Percentiles rank a stretch among this genome's conserved stretches.
phyloP scores from a whole-genome alignment of 202 grass and related monocot species.

The Tripidium arundinaceum region DNA sequence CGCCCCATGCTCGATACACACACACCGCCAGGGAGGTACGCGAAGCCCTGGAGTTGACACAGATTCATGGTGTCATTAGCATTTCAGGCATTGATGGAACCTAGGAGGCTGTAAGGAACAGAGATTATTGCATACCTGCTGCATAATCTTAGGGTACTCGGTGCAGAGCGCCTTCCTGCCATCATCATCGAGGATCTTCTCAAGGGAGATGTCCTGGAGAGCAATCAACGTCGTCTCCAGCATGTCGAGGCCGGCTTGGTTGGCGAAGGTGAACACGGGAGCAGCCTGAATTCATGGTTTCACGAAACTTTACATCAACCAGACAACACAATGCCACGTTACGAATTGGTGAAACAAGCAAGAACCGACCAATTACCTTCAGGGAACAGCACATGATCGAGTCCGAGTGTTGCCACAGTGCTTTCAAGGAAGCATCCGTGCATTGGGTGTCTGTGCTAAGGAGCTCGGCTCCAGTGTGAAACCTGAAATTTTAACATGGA shows the following conservation, averaged over 20 bases:
- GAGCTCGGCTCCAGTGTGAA: slow-evolving; percentile 38
- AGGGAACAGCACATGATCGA: no score
- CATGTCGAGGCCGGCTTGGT: slow-evolving; percentile 87
- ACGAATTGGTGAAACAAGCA: background rate
- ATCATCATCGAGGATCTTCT: slow-evolving; percentile 74
- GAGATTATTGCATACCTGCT: slow-evolving; percentile 39
- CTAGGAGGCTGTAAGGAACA: background rate
- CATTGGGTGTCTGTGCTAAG: slow-evolving; percentile 42
- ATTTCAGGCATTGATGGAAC: background rate
- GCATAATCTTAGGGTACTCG: slow-evolving; percentile 81
- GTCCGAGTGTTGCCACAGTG: no score
- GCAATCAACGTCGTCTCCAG: slow-evolving; percentile 79
- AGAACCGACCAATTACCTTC: slow-evolving; percentile 44
- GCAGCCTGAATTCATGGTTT: slow-evolving; percentile 49
- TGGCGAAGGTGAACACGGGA: slow-evolving; percentile 83
- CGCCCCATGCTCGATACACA: slow-evolving; percentile 94
- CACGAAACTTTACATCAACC: background rate
- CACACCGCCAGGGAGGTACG: slow-evolving; percentile 62
- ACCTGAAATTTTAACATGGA: no score
- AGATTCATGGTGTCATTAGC: background rate
- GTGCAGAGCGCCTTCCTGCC: slow-evolving; percentile 82
- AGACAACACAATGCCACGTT: background rate
- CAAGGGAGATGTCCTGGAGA: slow-evolving; percentile 68
- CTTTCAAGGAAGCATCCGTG: slow-evolving; percentile 56
- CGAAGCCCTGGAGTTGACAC: slow-evolving; percentile 54